Base-by-base conservation (phyloP, 805 yeast species). In the Yueomyces sinensis region DNA sequence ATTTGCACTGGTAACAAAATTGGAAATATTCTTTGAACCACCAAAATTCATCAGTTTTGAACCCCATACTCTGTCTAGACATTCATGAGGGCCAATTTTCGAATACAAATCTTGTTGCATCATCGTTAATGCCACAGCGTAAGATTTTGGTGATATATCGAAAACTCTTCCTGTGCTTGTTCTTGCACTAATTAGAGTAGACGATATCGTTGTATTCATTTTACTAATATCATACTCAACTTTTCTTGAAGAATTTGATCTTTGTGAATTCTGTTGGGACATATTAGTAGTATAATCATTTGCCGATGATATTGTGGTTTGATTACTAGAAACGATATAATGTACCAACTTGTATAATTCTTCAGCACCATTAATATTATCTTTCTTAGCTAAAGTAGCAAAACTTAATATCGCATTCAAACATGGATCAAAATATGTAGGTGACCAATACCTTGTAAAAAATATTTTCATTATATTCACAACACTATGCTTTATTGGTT, bases 101-200 rank as follows among this genome's bases (percentile, higher is more conserved):
- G 72, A 59, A 52, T 79, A 87, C 23, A 75, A 57, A 30, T 66
- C 69, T 49, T 75, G 82, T 52, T 84, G 95, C 36, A 76, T 65
- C n/a, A 83, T 54, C 0, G 95, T 82, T 36, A 89, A 58, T 55
- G 89, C 96, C 34, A 86, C 65, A 0, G 96, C 95, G 43, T 87
- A 65, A 40, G 76, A 89, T 33, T 69, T 59, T 23, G 82, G 72
- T 43, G 81, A 87, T 34, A 83, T 70, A 34, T 82, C 91, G 38
- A 72, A 54, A 22, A 79, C 56, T 43, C 70, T 76, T 9, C 15
- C 15, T 9, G 17, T 16, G 14, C 27, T 13, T 13, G 27, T 9
- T 9, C n/a, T 18, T 9, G 6, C 32, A 6, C 9, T 14, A 17
- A 31, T 14, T 7, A 13, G 5, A 9, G 7, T 7, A n/a, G 32